These are phyloP conservation scores for Plasmodium gallinaceum DNA, from an alignment of 169 alveolate species.

Conservation along the genomic window DNA sequence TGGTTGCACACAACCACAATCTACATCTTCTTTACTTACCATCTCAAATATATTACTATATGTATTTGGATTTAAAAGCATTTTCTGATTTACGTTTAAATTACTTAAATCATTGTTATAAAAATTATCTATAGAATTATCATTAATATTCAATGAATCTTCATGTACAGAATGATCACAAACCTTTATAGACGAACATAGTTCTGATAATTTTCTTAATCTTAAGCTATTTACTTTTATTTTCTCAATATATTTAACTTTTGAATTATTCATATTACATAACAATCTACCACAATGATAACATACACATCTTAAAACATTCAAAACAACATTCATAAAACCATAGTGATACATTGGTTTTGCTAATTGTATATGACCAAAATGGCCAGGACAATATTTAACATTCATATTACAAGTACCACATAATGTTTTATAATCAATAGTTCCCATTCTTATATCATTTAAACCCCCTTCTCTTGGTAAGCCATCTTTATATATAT, in stretches of 20 bases:
- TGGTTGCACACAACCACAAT: slow-evolving; percentile 94
- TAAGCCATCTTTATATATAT: slow-evolving; percentile 92
- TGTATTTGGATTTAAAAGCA: slow-evolving; percentile 56
- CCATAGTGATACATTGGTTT: slow-evolving; percentile 97
- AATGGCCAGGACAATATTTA: slow-evolving; percentile 99
- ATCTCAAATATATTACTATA: slow-evolving; percentile 75
- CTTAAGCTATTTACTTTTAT: slow-evolving; percentile 78
- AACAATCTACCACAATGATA: slow-evolving; percentile 94
- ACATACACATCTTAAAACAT: slow-evolving; percentile 97
- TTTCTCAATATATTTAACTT: slow-evolving; percentile 80
- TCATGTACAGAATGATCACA: slow-evolving; percentile 88
- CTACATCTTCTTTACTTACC: slow-evolving; percentile 78
- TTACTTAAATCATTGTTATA: slow-evolving; percentile 68
- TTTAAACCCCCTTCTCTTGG: slow-evolving; percentile 95
- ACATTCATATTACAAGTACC: slow-evolving; percentile 96
- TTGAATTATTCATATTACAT: slow-evolving; percentile 90
- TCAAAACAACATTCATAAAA: slow-evolving; percentile 92
- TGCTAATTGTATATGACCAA: slow-evolving; percentile 97
- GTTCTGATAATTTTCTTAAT: slow-evolving; percentile 78
- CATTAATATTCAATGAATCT: slow-evolving; percentile 73
- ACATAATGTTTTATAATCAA: slow-evolving; percentile 94
- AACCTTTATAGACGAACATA: slow-evolving; percentile 78
- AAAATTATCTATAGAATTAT: slow-evolving; percentile 45
- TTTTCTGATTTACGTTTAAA: slow-evolving; percentile 60
- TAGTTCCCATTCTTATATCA: slow-evolving; percentile 98